These are phyloP conservation scores for Colletotrichum tofieldiae DNA, from an alignment of 2,329 filamentous ascomycete species.

Conservation along the genomic window DNA sequence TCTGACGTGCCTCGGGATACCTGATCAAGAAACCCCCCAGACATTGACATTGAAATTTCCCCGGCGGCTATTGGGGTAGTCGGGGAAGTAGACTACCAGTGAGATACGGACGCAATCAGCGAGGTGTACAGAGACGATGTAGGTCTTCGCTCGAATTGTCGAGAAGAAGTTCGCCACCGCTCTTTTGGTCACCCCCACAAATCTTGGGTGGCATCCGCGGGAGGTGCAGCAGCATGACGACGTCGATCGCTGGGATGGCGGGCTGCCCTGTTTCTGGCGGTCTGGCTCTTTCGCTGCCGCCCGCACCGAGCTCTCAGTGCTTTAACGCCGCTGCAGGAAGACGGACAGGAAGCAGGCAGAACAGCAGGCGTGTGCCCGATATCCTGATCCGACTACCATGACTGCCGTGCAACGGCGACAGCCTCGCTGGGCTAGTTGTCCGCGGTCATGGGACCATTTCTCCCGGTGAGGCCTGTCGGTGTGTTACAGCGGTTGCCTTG, in stretches of 20 bases:
- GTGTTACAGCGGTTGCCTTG: slow-evolving; percentile 16
- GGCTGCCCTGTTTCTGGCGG: slow-evolving; percentile 23
- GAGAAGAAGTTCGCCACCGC: slow-evolving; percentile 35
- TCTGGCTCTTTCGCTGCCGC: slow-evolving; percentile 11
- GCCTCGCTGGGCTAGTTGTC: slow-evolving; percentile 21
- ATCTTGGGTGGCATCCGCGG: slow-evolving; percentile 19
- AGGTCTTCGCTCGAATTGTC: slow-evolving; percentile 15
- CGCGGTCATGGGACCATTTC: slow-evolving; percentile 37
- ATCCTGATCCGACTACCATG: slow-evolving; percentile 18
- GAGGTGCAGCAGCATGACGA: slow-evolving; percentile 29
- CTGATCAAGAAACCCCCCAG: not conserved
- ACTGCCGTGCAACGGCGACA: slow-evolving; percentile 30
- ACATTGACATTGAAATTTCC: not conserved
- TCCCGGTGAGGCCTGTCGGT: slow-evolving; percentile 23
- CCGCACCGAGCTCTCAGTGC: not conserved
- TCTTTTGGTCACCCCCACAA: slow-evolving; percentile 25
- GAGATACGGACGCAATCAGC: not conserved
- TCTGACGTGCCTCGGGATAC: not conserved
- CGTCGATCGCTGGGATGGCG: slow-evolving; percentile 20
- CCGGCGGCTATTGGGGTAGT: slow-evolving; percentile 14
- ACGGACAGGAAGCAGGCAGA: not conserved
- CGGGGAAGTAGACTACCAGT: not conserved
- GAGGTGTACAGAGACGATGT: not conserved
- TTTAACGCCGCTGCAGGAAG: not conserved
- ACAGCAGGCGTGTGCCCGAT: not conserved